Base-by-base conservation (phyloP, 169 alveolate species). In the Eimeria zaria region DNA sequence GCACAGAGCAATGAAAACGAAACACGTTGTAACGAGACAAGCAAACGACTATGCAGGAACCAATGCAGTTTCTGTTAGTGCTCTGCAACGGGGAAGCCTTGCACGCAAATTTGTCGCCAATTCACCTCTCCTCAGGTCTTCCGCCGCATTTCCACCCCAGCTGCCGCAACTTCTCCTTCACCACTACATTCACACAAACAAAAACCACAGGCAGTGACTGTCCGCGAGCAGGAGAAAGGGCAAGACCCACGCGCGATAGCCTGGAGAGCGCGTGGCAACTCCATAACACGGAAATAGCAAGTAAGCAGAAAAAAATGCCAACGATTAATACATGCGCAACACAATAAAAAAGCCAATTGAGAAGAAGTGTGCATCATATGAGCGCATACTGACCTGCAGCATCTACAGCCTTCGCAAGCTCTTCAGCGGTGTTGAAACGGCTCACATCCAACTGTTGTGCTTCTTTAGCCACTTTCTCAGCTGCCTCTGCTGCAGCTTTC, bases 81-180 rank as follows among this genome's bases (percentile, higher is more conserved):
- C 64, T 76, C 87, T 14, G 27, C 87, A 22, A 22, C 36, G n/a
- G 55, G 18, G 18, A 0, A 7, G 27, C 48, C 24, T 9, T 27
- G 60, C 87, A 48, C 46, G 1, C 87, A 44, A 48, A 44, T 18
- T 7, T 76, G 14, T 48, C 55, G 41, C 87, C 62, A 24, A 12
- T 24, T 36, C 69, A 91, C 96, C 96, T 91, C 62, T 91, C 96
- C 91, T 67, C 83, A 22, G 96, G 96, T 24, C 91, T 55, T 36
- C 96, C 96, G 36, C 96, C 96, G 64, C 96, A 91, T 33, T 91
- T 91, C 96, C 96, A 91, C 1, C 96, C 96, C 91, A 91, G 83
- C 84, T 76, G 89, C 60, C 69, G n/a, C 36, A 91, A 92, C 91
- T 91, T 91, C 91, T 91, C 89, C 85, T 91, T 91, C 30, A 91